These are phyloP conservation scores for Phanerochaete carnosa DNA, from an alignment of 768 basidiomycete genomes.

Conservation along the genomic window DNA sequence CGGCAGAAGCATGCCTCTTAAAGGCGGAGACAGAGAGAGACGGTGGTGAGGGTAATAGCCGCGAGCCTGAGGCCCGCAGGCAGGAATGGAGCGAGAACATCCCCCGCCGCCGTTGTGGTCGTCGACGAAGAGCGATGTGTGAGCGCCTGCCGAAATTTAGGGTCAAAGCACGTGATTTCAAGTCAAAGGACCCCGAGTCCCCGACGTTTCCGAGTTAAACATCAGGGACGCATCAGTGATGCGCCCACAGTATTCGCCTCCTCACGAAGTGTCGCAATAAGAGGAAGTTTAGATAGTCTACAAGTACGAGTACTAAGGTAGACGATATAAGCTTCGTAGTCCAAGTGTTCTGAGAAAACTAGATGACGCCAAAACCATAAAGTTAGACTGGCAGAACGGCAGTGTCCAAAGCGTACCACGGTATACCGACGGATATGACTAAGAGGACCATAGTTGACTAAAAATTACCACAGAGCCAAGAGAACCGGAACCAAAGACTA, in stretches of 20 bases:
- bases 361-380: background rate
- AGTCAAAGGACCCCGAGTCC: background rate
- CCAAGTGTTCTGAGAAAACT: background rate
- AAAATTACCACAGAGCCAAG: background rate
- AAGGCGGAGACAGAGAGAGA: background rate
- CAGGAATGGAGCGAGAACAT: slow-evolving; percentile 2
- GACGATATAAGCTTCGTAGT: background rate
- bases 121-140: background rate
- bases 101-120: slow-evolving; percentile 7
- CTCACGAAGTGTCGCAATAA: background rate
- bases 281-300: background rate
- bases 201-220: background rate
- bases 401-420: background rate
- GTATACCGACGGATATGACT: background rate
- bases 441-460: background rate
- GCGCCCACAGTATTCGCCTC: background rate
- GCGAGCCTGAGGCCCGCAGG: slow-evolving; percentile 4
- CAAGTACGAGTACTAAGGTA: background rate
- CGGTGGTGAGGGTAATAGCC: background rate
- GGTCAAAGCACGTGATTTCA: background rate
- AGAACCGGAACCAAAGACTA: background rate
- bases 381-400: background rate
- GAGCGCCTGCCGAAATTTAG: background rate
- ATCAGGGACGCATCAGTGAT: background rate
- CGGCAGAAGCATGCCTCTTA: slow-evolving; percentile 6